Evolutionary conservation across 805 yeast species (phyloP), one percentile per base, ranked within the genome.

Genomic region (Hanseniaspora nectarophila): DNA sequence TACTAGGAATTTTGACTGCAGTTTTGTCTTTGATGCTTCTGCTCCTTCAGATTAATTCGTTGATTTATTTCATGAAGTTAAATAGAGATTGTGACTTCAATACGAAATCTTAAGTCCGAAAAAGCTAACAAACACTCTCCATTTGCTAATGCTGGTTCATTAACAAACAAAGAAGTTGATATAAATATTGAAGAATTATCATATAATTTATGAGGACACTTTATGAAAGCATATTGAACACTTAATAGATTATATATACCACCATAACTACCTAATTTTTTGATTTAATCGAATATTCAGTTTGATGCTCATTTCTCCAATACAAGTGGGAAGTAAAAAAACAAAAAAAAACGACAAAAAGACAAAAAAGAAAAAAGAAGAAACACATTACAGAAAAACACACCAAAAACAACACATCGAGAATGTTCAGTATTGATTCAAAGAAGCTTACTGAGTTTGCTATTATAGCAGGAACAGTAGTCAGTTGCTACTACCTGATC

Each of bases 401-500:
- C 8, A 28, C 18, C 32, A 40, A 40, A 21, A 21, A 33, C 3
- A 32, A 5, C 15, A 24, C 39, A 9, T 31, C 28, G 4, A 13
- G 20, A 20, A 34, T 21, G 35, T 34, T 52, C 15, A 15, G 15
- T 16, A 54, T 71, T 29, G 74, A 72, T 53, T 42, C 70, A 24
- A 72, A 70, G 47, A 58, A 66, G 1, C 57, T 71, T 10, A 63
- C 76, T 2, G 82, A 77, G 53, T 58, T 76, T 4, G 72, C 76
- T 3, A 67, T 77, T 7, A 67, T 77, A 32, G 59, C 75, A 1
- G 80, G 88, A 20, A 84, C 89, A 2, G 80, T 86, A 1, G 70
- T 82, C 34, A 80, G 88, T 2, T 73, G 82, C 55, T 84, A 83
- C 62, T 84, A 81, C 60, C 66, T 82, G 60, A 60, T 82, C 35